phyloP scores from a whole-genome alignment of 257 asterid genomes.

The Leptodermis oblonga region DNA sequence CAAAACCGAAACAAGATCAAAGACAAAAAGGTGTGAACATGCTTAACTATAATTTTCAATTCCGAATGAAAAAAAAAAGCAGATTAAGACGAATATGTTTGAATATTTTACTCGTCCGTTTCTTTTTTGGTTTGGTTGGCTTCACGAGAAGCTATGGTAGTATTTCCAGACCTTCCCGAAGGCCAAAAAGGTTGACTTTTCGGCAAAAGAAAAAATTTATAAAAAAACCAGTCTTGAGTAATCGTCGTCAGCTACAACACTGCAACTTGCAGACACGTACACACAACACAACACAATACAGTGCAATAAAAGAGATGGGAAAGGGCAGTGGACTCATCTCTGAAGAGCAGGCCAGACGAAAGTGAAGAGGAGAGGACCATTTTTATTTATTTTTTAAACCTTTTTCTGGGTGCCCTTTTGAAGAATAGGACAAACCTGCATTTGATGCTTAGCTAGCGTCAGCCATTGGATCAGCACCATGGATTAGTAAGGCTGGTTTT shows the following conservation, averaged over 20 bases:
- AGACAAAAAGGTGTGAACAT: constrained; percentile 34
- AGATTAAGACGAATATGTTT: background rate
- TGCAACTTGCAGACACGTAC: constrained; percentile 24
- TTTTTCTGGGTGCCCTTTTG: no score
- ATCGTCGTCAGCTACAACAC: constrained; percentile 9
- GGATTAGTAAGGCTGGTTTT: background rate
- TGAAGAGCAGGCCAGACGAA: background rate
- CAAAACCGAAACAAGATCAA: constrained; percentile 8
- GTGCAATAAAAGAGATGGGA: background rate
- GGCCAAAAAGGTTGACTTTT: constrained; percentile 22
- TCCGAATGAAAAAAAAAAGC: constrained; percentile 7
- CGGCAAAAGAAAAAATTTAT: no score
- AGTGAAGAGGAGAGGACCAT: background rate
- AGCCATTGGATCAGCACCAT: constrained; percentile 29
- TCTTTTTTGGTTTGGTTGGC: constrained; percentile 39
- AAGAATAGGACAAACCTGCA: constrained; percentile 17
- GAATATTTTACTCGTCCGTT: constrained; percentile 22
- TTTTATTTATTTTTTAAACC: background rate
- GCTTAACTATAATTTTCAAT: background rate
- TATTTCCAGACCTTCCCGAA: constrained; percentile 19
- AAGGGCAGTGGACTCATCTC: constrained; percentile 4
- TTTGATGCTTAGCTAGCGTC: background rate
- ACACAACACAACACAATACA: background rate
- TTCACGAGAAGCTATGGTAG: constrained; percentile 56
- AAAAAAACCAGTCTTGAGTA: background rate